These are phyloP conservation scores for Epichloe gansuensis DNA, from an alignment of 2,329 filamentous ascomycete species.

Conservation along the genomic window DNA sequence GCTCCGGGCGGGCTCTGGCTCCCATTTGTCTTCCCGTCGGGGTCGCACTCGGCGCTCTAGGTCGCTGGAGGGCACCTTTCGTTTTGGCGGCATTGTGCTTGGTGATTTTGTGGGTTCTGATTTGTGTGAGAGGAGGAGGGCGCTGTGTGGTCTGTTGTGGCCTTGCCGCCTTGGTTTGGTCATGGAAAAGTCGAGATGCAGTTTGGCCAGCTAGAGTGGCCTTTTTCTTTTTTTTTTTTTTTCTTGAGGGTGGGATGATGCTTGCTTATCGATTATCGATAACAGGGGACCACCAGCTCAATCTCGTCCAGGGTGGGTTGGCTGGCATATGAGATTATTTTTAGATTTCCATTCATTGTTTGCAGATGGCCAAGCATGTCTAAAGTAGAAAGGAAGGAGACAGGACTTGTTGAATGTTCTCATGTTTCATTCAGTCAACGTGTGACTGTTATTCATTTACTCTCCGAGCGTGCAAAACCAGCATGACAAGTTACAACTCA, in stretches of 20 bases:
- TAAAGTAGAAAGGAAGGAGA: neutral
- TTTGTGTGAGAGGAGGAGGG: neutral
- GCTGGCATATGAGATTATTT: no score
- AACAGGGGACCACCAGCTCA: neutral
- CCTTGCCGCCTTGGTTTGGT: neutral
- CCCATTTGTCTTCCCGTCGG: slow-evolving; percentile 31
- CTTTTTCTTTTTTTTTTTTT: neutral
- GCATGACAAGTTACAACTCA: no score
- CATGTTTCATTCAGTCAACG: no score
- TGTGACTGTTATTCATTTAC: no score
- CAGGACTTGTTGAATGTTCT: no score
- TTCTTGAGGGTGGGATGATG: neutral
- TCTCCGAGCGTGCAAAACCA: no score
- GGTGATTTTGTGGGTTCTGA: neutral
- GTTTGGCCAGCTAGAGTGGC: neutral
- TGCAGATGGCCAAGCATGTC: no score
- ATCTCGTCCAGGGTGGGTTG: no score
- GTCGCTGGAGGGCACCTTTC: slow-evolving; percentile 26
- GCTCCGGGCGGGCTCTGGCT: slow-evolving; percentile 20
- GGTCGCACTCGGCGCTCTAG: slow-evolving; percentile 32
- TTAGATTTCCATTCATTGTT: no score
- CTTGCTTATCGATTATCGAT: slow-evolving; percentile 8
- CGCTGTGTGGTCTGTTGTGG: neutral
- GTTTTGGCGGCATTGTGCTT: slow-evolving; percentile 21
- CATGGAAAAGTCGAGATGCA: slow-evolving; percentile 10